Conservation (phyloP, 768 basidiomycete species). For the Auricularia sp. region DNA sequence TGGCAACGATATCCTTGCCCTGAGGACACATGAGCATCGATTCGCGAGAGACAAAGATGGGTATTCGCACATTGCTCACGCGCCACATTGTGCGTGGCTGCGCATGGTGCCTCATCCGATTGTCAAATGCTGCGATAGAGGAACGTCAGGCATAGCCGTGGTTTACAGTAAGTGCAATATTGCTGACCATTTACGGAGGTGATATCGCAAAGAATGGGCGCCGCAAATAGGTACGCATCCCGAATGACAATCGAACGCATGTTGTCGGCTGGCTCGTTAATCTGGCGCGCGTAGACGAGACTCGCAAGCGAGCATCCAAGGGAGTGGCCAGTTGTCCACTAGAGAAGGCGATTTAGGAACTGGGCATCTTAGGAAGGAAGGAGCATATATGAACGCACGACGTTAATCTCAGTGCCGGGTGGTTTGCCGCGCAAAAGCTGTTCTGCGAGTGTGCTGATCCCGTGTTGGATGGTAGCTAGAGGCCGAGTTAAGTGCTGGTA, state of each 20-base stretch:
- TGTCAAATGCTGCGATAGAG: conserved; percentile 9
- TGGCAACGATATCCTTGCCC: conserved; percentile 11
- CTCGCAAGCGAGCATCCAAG: conserved; percentile 13
- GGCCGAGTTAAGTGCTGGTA: too few relatives aligned
- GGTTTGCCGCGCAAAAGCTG: conserved; percentile 7
- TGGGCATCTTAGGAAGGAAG: not conserved
- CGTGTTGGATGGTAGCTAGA: conserved; percentile 10
- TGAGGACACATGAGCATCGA: not conserved
- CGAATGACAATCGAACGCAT: conserved; percentile 7
- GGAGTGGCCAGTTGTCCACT: conserved; percentile 14
- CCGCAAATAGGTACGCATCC: conserved; percentile 14
- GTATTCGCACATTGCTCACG: conserved; percentile 9
- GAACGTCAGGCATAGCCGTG: too few relatives aligned
- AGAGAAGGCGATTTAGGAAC: too few relatives aligned
- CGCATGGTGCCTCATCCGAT: conserved; percentile 11
- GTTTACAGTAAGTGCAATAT: too few relatives aligned
- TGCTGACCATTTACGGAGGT: conserved; percentile 10
- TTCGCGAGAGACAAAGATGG: not conserved
- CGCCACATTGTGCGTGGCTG: conserved; percentile 13
- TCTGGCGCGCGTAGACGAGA: conserved; percentile 12
- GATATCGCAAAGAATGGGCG: conserved; percentile 14
- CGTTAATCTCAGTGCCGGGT: conserved; percentile 10
- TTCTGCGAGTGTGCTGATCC: conserved; percentile 8
- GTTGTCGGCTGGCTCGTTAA: conserved; percentile 11
- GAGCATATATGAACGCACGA: not conserved